Evolutionary conservation across 2,329 filamentous ascomycete genomes (phyloP).

Genomic region (Neoscytalidium dimidiatum): DNA sequence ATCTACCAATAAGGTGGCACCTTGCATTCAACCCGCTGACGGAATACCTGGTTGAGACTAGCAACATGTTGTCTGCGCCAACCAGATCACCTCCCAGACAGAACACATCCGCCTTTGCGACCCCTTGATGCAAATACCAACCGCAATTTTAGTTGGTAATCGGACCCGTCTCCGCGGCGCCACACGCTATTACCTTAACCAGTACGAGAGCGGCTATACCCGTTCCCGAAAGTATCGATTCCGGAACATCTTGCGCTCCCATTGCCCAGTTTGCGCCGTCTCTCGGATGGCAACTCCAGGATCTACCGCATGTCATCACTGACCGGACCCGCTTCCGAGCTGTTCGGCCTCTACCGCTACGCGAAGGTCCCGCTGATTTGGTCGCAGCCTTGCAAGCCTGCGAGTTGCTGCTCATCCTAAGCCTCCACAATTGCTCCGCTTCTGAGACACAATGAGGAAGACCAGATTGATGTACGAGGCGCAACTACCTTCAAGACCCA

Average conservation of each 20-base stretch:
- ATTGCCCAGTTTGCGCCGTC: not conserved
- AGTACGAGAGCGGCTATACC: slow-evolving; percentile 5
- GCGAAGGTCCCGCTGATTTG: not conserved
- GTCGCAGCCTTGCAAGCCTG: not conserved
- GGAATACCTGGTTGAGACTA: slow-evolving; percentile 2
- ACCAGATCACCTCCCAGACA: not conserved
- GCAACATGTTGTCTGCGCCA: not conserved
- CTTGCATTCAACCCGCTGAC: not conserved
- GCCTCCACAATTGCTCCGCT: too few species aligned
- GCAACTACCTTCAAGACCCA: too few species aligned
- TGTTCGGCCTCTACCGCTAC: not conserved
- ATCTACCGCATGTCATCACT: not conserved
- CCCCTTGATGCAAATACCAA: not conserved
- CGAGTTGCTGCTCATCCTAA: too few species aligned
- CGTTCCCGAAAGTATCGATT: slow-evolving; percentile 7
- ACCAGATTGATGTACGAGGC: too few species aligned
- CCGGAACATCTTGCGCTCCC: not conserved
- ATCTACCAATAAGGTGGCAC: not conserved
- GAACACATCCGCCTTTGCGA: not conserved
- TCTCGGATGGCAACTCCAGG: not conserved
- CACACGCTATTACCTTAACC: not conserved
- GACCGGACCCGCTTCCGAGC: not conserved
- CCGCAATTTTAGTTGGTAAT: not conserved
- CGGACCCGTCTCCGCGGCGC: not conserved
- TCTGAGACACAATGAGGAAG: not conserved